These are phyloP conservation scores for Colletotrichum camelliae DNA, from an alignment of 2,329 filamentous ascomycete species.

Conservation along the genomic window DNA sequence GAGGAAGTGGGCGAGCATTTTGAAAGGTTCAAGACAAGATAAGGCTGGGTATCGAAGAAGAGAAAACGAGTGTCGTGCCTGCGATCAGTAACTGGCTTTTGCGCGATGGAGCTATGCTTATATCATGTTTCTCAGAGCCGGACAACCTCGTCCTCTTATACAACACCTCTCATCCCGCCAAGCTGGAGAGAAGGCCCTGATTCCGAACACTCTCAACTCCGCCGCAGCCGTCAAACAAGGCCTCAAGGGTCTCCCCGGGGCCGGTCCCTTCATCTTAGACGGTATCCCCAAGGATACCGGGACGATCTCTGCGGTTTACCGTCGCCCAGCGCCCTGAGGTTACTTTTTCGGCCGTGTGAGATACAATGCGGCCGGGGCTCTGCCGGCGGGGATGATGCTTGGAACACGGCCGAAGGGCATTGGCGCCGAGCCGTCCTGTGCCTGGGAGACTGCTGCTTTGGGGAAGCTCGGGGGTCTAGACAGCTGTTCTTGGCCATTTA, in stretches of 20 bases:
- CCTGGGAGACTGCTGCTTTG: background rate
- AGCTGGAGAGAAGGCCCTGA: background rate
- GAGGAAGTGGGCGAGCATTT: background rate
- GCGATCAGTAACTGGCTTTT: background rate
- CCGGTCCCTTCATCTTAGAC: background rate
- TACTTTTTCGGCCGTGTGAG: slow-evolving; percentile 12
- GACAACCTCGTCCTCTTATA: slow-evolving; percentile 5
- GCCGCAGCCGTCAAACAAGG: background rate
- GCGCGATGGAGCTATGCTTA: background rate
- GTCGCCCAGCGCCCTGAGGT: background rate
- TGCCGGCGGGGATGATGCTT: slow-evolving; percentile 17
- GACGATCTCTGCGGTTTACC: background rate
- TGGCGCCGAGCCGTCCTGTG: slow-evolving; percentile 15
- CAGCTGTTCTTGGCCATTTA: background rate
- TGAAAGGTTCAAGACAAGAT: background rate
- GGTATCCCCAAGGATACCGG: background rate
- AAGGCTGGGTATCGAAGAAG: background rate
- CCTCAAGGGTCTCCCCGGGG: background rate
- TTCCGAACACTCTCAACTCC: background rate
- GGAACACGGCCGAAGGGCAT: background rate
- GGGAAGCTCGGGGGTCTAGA: background rate
- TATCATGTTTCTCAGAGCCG: no score
- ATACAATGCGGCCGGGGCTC: slow-evolving; percentile 1
- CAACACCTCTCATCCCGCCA: background rate
- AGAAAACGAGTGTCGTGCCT: background rate